Evolutionary conservation across 495 filamentous ascomycete species (phyloP).

Genomic region (Aeminium ludgeri): DNA sequence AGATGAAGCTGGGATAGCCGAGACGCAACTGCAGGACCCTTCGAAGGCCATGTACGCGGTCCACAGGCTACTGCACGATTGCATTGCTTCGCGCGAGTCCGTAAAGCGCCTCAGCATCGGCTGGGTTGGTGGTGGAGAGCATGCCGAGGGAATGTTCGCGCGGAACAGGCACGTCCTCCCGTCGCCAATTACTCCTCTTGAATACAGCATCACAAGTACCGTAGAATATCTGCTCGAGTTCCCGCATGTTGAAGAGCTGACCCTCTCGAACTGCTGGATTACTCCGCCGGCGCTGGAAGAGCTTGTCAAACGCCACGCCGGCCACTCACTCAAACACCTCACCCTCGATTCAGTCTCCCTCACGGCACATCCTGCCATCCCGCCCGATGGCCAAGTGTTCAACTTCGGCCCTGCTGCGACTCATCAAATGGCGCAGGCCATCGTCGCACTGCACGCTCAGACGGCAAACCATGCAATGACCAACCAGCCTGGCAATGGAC

Average conservation of each 20-base stretch:
- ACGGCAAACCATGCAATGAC: too few species aligned
- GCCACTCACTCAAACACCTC: constrained; percentile 14
- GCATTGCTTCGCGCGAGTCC: constrained; percentile 23
- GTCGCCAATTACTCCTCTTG: constrained; percentile 27
- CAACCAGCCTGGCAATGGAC: too few species aligned
- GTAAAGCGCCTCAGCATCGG: constrained; percentile 37
- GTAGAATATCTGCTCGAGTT: constrained; percentile 11
- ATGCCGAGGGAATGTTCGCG: constrained; percentile 33
- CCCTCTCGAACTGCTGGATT: constrained; percentile 25
- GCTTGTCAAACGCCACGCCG: constrained; percentile 17
- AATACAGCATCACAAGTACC: neutral
- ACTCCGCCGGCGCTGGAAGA: constrained; percentile 16
- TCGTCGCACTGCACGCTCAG: neutral
- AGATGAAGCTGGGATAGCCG: constrained; percentile 23
- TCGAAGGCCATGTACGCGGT: constrained; percentile 28
- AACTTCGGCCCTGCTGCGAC: neutral
- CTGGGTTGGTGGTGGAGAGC: constrained; percentile 40
- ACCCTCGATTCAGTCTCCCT: constrained; percentile 23
- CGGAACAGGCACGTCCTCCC: constrained; percentile 36
- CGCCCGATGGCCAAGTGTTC: neutral
- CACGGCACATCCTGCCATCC: constrained; percentile 16
- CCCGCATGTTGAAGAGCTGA: constrained; percentile 21
- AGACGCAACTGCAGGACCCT: constrained; percentile 27
- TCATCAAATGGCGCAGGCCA: neutral
- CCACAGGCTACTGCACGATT: constrained; percentile 27